A percentile compares a stretch with the other conserved stretches of the same genome.
These are phyloP conservation scores for Sambucus nigra DNA, from an alignment of 129 eudicot genomes.

Conservation along the genomic window DNA sequence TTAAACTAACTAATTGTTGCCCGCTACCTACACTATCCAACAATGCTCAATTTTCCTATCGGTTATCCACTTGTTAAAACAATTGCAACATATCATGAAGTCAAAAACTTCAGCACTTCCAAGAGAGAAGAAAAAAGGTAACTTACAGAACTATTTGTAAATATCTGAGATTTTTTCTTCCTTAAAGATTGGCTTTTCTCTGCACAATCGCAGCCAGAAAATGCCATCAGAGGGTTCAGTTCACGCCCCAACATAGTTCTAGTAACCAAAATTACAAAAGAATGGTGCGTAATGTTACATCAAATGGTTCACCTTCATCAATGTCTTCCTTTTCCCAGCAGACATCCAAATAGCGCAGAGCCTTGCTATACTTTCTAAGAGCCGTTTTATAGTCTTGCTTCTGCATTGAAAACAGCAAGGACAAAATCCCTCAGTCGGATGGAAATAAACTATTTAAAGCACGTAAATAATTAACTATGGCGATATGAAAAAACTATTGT, in stretches of 20 bases:
- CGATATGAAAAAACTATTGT: not conserved
- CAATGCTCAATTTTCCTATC: not conserved
- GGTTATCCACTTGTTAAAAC: not conserved
- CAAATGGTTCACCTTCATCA: slow-evolving; percentile 57
- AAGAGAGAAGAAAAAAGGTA: slow-evolving; percentile 8
- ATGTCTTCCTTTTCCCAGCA: slow-evolving; percentile 86
- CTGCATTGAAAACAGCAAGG: slow-evolving; percentile 26
- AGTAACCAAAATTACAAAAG: not conserved
- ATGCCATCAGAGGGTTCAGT: slow-evolving; percentile 7
- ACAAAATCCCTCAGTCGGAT: too few relatives aligned
- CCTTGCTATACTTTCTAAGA: slow-evolving; percentile 72
- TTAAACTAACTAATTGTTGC: too few relatives aligned
- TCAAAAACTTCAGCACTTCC: not conserved
- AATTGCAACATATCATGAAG: not conserved
- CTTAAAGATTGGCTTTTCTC: slow-evolving; percentile 48
- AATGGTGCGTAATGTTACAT: not conserved
- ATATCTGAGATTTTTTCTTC: slow-evolving; percentile 71
- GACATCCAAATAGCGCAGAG: slow-evolving; percentile 60
- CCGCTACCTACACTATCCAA: not conserved
- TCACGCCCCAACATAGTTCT: not conserved
- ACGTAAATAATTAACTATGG: slow-evolving; percentile 9
- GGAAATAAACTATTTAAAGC: not conserved
- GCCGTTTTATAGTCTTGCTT: slow-evolving; percentile 88
- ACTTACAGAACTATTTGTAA: slow-evolving; percentile 82
- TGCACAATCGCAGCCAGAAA: slow-evolving; percentile 24